Evolutionary conservation across 129 eudicot genomes (phyloP).

Genomic region (Tagetes erecta): DNA sequence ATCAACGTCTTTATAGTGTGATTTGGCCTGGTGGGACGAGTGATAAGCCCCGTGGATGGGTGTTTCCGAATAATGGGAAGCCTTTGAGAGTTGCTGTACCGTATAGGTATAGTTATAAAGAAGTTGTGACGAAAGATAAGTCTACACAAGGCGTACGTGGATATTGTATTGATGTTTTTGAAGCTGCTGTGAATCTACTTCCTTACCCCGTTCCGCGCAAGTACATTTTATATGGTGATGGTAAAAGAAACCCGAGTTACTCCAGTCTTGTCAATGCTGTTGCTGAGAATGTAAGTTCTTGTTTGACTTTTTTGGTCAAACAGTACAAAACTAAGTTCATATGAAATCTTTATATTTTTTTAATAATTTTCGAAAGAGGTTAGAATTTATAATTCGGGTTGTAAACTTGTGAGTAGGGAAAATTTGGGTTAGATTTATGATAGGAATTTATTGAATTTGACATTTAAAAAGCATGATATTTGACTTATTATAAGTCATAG

Average conservation of each 20-base stretch:
- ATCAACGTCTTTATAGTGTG: slow-evolving; percentile 54
- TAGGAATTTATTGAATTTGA: neutral
- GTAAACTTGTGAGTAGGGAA: neutral
- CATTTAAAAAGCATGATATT: neutral
- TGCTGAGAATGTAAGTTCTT: slow-evolving; percentile 65
- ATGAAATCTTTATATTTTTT: neutral
- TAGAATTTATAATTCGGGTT: neutral
- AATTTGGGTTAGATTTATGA: no score
- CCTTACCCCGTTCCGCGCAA: slow-evolving; percentile 82
- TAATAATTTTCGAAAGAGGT: neutral
- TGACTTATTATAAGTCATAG: slow-evolving; percentile 17
- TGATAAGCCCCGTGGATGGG: slow-evolving; percentile 83
- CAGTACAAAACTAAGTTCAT: neutral
- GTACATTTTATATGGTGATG: slow-evolving; percentile 78
- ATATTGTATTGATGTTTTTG: slow-evolving; percentile 87
- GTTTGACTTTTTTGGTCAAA: slow-evolving; percentile 20
- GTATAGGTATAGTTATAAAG: slow-evolving; percentile 62
- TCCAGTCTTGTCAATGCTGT: slow-evolving; percentile 64
- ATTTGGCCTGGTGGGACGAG: slow-evolving; percentile 93
- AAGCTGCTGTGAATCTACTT: slow-evolving; percentile 82
- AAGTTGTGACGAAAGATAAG: slow-evolving; percentile 66
- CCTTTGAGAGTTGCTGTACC: slow-evolving; percentile 86
- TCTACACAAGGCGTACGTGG: slow-evolving; percentile 75
- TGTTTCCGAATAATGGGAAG: slow-evolving; percentile 87
- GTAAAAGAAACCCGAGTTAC: slow-evolving; percentile 67